A percentile compares a stretch with the other conserved stretches of the same genome.
phyloP scores from a whole-genome alignment of 768 basidiomycete genomes.

The Lactarius sp. region DNA sequence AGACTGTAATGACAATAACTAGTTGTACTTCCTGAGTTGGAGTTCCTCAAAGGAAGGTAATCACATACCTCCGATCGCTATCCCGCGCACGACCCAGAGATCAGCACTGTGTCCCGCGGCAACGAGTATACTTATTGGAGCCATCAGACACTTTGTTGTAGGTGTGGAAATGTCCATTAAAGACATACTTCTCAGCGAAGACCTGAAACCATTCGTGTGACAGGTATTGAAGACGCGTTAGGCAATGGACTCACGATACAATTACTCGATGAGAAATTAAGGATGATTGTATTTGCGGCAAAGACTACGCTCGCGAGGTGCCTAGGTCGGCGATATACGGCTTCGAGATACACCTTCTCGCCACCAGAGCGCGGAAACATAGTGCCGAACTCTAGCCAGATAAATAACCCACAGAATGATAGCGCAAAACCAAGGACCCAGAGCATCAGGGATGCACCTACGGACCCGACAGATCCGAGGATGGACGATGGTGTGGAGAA shows the following conservation, averaged over 20 bases:
- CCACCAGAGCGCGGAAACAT: constrained; percentile 61
- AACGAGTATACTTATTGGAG: constrained; percentile 41
- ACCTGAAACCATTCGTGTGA: constrained; percentile 26
- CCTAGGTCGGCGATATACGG: constrained; percentile 44
- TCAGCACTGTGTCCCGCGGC: constrained; percentile 38
- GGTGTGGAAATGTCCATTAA: neutral
- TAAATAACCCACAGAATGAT: constrained; percentile 54
- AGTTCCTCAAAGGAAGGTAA: neutral
- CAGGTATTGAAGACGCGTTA: too few relatives aligned
- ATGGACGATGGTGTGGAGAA: constrained; percentile 61
- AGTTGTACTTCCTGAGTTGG: neutral
- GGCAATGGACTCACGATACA: constrained; percentile 41
- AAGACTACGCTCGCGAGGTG: constrained; percentile 48
- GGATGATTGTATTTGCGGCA: constrained; percentile 43
- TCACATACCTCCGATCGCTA: constrained; percentile 49
- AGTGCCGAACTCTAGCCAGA: constrained; percentile 60
- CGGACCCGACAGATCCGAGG: constrained; percentile 49
- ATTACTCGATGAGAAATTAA: constrained; percentile 40
- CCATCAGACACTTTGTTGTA: neutral
- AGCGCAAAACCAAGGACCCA: constrained; percentile 59
- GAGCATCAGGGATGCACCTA: constrained; percentile 57
- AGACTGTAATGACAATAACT: constrained; percentile 49
- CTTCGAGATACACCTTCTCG: constrained; percentile 60
- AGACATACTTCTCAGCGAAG: constrained; percentile 30
- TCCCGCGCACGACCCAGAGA: constrained; percentile 51